Percentiles rank a stretch among this genome's conserved stretches.
Conservation (phyloP, 805 yeast genomes). For the Ogataea populi-albae region DNA sequence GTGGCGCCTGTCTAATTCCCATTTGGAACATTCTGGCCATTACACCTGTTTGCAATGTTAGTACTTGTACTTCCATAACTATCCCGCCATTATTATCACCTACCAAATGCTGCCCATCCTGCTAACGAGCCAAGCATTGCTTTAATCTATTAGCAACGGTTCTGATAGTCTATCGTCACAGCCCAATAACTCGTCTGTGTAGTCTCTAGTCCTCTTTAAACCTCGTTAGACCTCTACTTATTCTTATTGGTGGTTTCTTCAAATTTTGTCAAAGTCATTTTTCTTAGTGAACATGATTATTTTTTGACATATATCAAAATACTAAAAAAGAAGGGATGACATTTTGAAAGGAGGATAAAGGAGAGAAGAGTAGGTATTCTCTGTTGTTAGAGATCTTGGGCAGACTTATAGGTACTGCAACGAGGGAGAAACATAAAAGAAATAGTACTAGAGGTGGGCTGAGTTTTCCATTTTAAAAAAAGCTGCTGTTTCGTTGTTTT, state of each 20-base stretch:
- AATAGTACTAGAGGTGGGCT: too few species aligned
- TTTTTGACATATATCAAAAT: too few species aligned
- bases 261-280: too few species aligned
- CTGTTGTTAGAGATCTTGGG: not conserved
- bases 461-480: too few species aligned
- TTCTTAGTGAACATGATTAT: too few species aligned
- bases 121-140: conserved; percentile 22
- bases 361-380: too few species aligned
- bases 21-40: conserved; percentile 43
- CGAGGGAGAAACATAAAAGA: not conserved
- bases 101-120: conserved; percentile 40
- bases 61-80: not conserved
- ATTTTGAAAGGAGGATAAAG: not conserved
- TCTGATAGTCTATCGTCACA: conserved; percentile 8
- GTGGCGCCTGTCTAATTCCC: conserved; percentile 42
- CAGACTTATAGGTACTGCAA: not conserved
- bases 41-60: conserved; percentile 29
- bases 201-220: too few species aligned
- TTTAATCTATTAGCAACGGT: not conserved
- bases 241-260: conserved; percentile 1
- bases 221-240: not conserved
- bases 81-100: conserved; percentile 9
- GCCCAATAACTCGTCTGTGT: too few species aligned
- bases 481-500: too few species aligned
- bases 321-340: conserved; percentile 3